Percentiles rank a stretch among this genome's conserved stretches.
Evolutionary conservation across 139 green algal species (phyloP).

Genomic region (Astrephomene gubernaculifera): DNA sequence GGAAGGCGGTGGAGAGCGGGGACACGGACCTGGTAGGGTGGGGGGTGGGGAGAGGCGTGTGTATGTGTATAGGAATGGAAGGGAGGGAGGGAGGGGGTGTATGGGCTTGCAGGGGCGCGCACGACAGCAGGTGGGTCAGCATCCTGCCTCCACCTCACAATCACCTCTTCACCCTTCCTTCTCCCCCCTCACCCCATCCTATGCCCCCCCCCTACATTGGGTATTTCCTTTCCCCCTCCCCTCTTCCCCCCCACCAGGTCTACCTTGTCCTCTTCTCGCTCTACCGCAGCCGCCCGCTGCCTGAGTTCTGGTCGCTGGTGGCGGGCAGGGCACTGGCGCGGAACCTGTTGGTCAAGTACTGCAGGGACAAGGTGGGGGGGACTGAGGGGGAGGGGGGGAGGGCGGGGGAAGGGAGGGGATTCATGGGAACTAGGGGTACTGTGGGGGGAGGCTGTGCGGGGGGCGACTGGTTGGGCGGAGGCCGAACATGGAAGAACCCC

Average conservation of each 20-base stretch:
- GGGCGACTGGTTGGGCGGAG: neutral
- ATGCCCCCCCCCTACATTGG: neutral
- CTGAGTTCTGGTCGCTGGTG: slow-evolving; percentile 70
- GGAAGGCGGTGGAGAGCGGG: slow-evolving; percentile 79
- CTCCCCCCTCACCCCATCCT: neutral
- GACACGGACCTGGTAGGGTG: slow-evolving; percentile 83
- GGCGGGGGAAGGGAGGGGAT: neutral
- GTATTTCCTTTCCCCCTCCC: neutral
- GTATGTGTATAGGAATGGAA: too few relatives aligned
- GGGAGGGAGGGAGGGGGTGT: neutral
- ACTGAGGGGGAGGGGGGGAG: neutral
- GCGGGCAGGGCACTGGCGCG: slow-evolving; percentile 48
- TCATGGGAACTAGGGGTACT: neutral
- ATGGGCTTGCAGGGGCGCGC: neutral
- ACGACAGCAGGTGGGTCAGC: neutral
- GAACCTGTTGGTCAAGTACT: slow-evolving; percentile 79
- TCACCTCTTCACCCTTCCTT: neutral
- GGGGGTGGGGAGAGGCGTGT: neutral
- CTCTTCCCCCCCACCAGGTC: slow-evolving; percentile 42
- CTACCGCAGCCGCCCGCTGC: slow-evolving; percentile 49
- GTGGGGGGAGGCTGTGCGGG: too few relatives aligned
- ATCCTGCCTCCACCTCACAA: neutral
- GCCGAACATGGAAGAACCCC: too few relatives aligned
- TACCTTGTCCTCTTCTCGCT: slow-evolving; percentile 78
- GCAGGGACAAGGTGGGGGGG: slow-evolving; percentile 58